Evolutionary conservation across 1,284 basidiomycete species (phyloP).

Genomic region (Pulveroboletus ridleyi): DNA sequence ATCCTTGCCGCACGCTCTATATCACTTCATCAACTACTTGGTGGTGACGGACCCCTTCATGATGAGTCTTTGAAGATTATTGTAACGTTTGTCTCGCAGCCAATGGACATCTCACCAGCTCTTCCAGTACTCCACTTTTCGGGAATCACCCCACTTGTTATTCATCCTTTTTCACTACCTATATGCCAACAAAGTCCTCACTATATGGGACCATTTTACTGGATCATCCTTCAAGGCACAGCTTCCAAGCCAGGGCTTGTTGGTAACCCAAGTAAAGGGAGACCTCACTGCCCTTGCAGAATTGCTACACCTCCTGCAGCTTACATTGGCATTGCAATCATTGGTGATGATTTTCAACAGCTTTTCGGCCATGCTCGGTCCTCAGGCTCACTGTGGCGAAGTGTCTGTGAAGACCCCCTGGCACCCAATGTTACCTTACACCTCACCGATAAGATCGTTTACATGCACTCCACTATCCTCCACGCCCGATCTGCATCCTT

Average conservation of each 20-base stretch:
- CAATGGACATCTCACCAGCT: background rate
- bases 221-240: conserved; percentile 51
- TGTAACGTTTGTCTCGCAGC: conserved; percentile 32
- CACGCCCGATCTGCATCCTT: conserved; percentile 90
- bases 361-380: conserved; percentile 49
- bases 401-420: conserved; percentile 34
- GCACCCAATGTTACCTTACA: conserved; percentile 79
- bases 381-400: conserved; percentile 17
- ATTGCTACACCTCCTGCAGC: conserved; percentile 58
- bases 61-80: conserved; percentile 42
- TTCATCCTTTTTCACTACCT: conserved; percentile 87
- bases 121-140: conserved; percentile 46
- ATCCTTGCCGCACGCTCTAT: conserved; percentile 70
- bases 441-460: conserved; percentile 74
- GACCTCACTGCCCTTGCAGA: conserved; percentile 66
- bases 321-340: conserved; percentile 59
- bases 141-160: conserved; percentile 65
- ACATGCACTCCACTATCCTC: conserved; percentile 79
- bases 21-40: conserved; percentile 53
- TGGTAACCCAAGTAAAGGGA: conserved; percentile 57
- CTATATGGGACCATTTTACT: conserved; percentile 88
- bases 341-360: conserved; percentile 53
- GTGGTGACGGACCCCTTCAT: conserved; percentile 36
- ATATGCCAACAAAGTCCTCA: conserved; percentile 86
- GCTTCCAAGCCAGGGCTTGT: conserved; percentile 48